These are phyloP conservation scores for Apiospora kogelbergensis DNA, from an alignment of 2,329 filamentous ascomycete species.

Conservation along the genomic window DNA sequence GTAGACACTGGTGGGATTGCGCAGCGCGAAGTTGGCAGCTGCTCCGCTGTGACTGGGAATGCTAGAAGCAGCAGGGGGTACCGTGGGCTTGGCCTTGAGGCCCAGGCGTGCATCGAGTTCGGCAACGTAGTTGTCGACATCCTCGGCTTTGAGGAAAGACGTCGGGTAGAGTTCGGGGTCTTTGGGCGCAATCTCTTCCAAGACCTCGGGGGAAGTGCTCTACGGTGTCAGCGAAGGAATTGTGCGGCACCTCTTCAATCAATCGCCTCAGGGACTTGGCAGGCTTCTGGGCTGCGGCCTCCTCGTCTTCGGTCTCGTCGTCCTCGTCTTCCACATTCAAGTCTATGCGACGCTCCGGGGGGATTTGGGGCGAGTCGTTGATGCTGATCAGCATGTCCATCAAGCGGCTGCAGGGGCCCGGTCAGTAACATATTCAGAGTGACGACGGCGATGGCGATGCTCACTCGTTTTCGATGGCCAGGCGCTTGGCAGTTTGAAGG, in stretches of 20 bases:
- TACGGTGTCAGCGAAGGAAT: constrained; percentile 52
- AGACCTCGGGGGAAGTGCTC: constrained; percentile 64
- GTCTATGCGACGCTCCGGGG: constrained; percentile 72
- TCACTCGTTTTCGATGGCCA: constrained; percentile 92
- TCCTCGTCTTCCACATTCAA: constrained; percentile 52
- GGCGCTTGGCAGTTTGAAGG: constrained; percentile 74
- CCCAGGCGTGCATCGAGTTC: constrained; percentile 57
- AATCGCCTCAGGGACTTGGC: constrained; percentile 52
- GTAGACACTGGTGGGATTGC: constrained; percentile 88
- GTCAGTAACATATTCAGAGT: constrained; percentile 15
- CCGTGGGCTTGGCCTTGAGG: constrained; percentile 43
- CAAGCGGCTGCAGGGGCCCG: constrained; percentile 63
- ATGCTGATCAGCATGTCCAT: constrained; percentile 87
- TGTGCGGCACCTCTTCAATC: constrained; percentile 52
- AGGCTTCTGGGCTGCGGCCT: constrained; percentile 35
- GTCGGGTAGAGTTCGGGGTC: constrained; percentile 58
- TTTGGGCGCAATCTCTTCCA: constrained; percentile 48
- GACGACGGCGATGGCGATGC: constrained; percentile 28
- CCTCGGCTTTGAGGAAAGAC: constrained; percentile 66
- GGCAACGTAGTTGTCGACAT: constrained; percentile 73
- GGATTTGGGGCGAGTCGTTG: constrained; percentile 80
- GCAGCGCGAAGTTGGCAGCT: constrained; percentile 51
- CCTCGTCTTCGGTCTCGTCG: constrained; percentile 38
- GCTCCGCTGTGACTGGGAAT: constrained; percentile 29
- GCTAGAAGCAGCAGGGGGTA: constrained; percentile 48